phyloP scores from a whole-genome alignment of 768 basidiomycete species.

The Brasilioporus rufonigricans region DNA sequence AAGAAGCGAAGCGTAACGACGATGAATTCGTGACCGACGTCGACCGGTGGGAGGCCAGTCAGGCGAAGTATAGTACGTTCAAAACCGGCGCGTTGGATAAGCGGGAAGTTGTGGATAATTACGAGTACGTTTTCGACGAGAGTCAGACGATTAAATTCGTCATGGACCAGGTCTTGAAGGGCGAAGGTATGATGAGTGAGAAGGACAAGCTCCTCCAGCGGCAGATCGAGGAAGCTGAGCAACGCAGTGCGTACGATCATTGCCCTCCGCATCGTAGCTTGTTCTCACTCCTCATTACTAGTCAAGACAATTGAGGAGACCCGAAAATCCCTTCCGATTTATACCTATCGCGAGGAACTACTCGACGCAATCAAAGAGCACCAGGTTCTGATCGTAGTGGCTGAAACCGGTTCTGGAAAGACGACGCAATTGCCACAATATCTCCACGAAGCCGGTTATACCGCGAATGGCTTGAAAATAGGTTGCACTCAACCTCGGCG shows the following conservation, averaged over 20 bases:
- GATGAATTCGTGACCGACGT: conserved; percentile 96
- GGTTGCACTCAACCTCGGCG: conserved; percentile 95
- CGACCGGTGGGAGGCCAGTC: conserved; percentile 95
- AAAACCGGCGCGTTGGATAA: conserved; percentile 92
- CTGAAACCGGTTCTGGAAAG: conserved; percentile 98
- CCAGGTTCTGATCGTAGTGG: conserved; percentile 95
- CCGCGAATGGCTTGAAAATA: conserved; percentile 80
- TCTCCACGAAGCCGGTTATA: conserved; percentile 96
- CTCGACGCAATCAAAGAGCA: conserved; percentile 87
- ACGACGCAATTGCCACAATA: conserved; percentile 99
- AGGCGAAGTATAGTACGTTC: conserved; percentile 87
- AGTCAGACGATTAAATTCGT: conserved; percentile 95
- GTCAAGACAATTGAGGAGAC: conserved; percentile 91
- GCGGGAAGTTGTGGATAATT: conserved; percentile 73
- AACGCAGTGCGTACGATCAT: conserved; percentile 60
- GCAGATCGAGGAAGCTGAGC: conserved; percentile 90
- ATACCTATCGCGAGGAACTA: conserved; percentile 81
- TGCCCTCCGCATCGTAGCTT: not conserved
- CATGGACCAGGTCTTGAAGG: conserved; percentile 74
- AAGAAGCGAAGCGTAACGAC: conserved; percentile 88
- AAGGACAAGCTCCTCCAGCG: conserved; percentile 82
- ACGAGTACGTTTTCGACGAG: conserved; percentile 98
- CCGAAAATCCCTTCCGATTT: conserved; percentile 91
- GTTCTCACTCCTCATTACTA: conserved; percentile 25
- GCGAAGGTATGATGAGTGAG: conserved; percentile 68